These are phyloP conservation scores for Hordeum vulgare DNA, from an alignment of 176 grass and related monocot species.

Conservation along the genomic window MorexV3_pseudomolecules_assembly NC_058518.1:40065053-40065552, in stretches of 20 bases:
- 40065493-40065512: neutral
- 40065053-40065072: neutral
- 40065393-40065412: neutral
- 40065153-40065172: too few species aligned
- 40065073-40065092: neutral
- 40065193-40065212: neutral
- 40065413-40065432: neutral
- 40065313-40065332: conserved; percentile 33
- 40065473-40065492: neutral
- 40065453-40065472: neutral
- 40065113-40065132: neutral
- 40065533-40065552: neutral
- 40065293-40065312: neutral
- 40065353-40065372: neutral
- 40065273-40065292: neutral
- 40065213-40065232: neutral
- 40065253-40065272: neutral
- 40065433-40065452: neutral
- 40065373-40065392: neutral
- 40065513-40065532: neutral
- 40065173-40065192: neutral
- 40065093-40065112: neutral
- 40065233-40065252: neutral
- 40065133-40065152: neutral
- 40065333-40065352: neutral